A percentile compares a stretch with the other conserved stretches of the same genome.
Conservation (phyloP, 768 basidiomycete genomes). For the Rhodotorula diobovata region DNA sequence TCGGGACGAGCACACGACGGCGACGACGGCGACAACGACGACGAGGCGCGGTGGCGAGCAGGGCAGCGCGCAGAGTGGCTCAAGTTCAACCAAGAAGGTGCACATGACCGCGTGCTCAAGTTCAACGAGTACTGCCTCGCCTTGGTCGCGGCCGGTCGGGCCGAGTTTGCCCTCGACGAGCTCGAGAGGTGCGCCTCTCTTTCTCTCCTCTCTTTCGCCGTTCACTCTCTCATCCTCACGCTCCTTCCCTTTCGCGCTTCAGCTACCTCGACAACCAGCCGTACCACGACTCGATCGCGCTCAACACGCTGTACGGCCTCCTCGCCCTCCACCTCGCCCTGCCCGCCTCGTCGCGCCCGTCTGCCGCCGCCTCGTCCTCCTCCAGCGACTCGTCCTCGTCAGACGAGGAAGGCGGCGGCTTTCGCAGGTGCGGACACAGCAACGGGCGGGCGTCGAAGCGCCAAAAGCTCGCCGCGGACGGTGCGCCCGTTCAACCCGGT, state of each 20-base stretch:
- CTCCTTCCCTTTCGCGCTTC: neutral
- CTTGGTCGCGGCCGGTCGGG: conserved; percentile 19
- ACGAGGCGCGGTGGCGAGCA: conserved; percentile 1
- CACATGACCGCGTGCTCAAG: conserved; percentile 25
- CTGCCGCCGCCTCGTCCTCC: neutral
- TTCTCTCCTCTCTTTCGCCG: neutral
- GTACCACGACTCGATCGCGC: conserved; percentile 34
- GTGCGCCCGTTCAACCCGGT: neutral
- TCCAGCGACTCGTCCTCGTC: neutral
- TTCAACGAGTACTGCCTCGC: conserved; percentile 31
- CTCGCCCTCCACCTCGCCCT: conserved; percentile 34
- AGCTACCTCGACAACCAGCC: conserved; percentile 38
- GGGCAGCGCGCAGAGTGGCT: conserved; percentile 30
- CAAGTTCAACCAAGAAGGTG: conserved; percentile 27
- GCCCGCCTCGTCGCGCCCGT: neutral
- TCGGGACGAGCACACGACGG: too few relatives aligned
- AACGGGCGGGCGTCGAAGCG: neutral
- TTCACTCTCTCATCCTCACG: neutral
- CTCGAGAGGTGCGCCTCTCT: conserved; percentile 34
- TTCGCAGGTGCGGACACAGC: neutral
- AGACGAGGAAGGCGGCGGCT: neutral
- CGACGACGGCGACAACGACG: conserved; percentile 14
- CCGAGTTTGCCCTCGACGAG: conserved; percentile 34
- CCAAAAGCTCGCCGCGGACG: neutral
- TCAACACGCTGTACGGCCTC: conserved; percentile 30